Evolutionary conservation across 306 rosid genomes (phyloP).

Genomic region (Lupinus albus): DNA sequence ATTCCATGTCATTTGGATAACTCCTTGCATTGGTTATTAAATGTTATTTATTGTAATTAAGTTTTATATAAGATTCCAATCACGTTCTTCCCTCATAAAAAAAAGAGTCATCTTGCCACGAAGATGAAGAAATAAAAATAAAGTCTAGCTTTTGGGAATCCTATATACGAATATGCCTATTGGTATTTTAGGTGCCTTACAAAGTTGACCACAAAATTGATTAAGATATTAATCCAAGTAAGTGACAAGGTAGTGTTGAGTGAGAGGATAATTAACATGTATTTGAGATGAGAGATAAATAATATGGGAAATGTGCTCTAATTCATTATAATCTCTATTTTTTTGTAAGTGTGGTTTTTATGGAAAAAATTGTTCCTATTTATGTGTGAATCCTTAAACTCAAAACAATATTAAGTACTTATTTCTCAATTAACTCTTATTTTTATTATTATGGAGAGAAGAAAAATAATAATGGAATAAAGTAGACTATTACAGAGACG

Average conservation of each 20-base stretch:
- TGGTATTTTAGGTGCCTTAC: conserved; percentile 19
- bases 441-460: too few species aligned
- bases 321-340: too few species aligned
- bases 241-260: too few species aligned
- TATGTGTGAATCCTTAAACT: too few species aligned
- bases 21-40: not conserved
- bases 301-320: too few species aligned
- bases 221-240: not conserved
- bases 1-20: not conserved
- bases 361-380: too few species aligned
- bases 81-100: not conserved
- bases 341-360: too few species aligned
- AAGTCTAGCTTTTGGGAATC: not conserved
- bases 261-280: not conserved
- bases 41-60: not conserved
- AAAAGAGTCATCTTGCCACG: conserved; percentile 12
- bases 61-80: conserved; percentile 12
- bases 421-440: too few species aligned
- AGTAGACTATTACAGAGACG: too few species aligned
- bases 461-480: too few species aligned
- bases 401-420: too few species aligned
- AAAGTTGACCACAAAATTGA: conserved; percentile 27
- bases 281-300: not conserved
- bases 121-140: not conserved
- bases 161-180: conserved; percentile 10